Evolutionary conservation across 495 filamentous ascomycete genomes (phyloP), one percentile per base, ranked within the genome.

Genomic region (Podospora pseudocomata): DNA sequence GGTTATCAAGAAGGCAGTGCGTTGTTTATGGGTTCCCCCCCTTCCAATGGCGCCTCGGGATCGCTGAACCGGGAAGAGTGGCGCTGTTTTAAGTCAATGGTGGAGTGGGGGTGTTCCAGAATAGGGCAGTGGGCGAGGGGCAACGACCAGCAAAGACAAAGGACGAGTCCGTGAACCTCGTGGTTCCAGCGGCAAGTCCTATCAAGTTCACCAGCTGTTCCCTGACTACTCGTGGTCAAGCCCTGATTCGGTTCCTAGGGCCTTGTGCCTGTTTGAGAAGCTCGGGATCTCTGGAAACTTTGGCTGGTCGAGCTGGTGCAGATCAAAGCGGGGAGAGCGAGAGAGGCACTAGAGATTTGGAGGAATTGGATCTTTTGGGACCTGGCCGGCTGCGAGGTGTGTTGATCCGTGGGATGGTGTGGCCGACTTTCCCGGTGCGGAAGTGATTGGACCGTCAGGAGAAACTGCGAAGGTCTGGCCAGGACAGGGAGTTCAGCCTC

Each of bases 41-140:
- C 67, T 54, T 63, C 58, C 67, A 64, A 68, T 59, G 67, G 63
- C 65, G 60, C 67, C 32, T 56, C 59, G 39, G 62, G 58, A 70
- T 60, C 62, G 23, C 18, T 26, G 55, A 58, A 67, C 63, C 67
- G 13, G n/a, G 53, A 65, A 28, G 20, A 63, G 67, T 72, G 67
- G 71, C 71, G 71, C 58, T 69, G 65, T 69, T 58, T 28, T 23
- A 23, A 65, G 64, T 57, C 60, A 64, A 63, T 60, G 65, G 67
- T 49, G 49, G 67, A 53, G 67, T 65, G 64, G 67, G 67, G 63
- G 64, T 32, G 18, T 62, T 62, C 55, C 55, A 58, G n/a, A 49
- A 11, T 6, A 49, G 13, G 13, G 39, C 39, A 49, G 39, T 13
- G 15, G 39, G 39, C 39, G 39, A 49, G 39, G 39, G 39, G 39